Evolutionary conservation across 805 yeast genomes (phyloP).

Genomic region (Metschnikowia amazonensis): DNA sequence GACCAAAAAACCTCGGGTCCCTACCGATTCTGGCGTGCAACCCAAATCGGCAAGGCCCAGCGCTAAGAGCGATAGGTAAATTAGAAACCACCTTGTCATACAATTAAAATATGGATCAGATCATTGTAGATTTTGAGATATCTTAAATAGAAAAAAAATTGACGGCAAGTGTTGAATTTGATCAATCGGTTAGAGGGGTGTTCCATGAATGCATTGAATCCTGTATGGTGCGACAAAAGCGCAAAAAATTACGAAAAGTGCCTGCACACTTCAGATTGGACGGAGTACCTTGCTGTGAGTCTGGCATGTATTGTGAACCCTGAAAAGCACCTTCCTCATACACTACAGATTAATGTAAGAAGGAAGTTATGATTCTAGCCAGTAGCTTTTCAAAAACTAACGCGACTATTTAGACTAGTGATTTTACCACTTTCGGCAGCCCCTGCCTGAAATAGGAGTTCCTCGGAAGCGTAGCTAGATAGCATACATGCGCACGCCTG

Average conservation of each 20-base stretch:
- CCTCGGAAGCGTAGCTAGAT: too few relatives aligned
- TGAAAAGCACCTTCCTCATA: not conserved
- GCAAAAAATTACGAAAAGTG: not conserved
- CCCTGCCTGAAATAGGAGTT: too few relatives aligned
- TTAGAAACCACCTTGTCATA: not conserved
- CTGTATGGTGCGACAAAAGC: too few relatives aligned
- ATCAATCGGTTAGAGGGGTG: not conserved
- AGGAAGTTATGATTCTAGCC: too few relatives aligned
- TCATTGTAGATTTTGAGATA: not conserved
- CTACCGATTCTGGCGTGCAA: not conserved
- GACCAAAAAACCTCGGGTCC: conserved; percentile 8
- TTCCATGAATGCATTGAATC: not conserved
- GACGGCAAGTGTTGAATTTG: not conserved
- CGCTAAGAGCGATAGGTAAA: not conserved
- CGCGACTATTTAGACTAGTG: too few relatives aligned
- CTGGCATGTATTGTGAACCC: not conserved
- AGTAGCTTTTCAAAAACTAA: too few relatives aligned
- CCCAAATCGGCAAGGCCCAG: not conserved
- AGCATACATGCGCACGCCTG: too few relatives aligned
- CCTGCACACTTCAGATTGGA: not conserved
- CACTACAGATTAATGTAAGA: too few relatives aligned
- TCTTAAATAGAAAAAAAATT: not conserved
- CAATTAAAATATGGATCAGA: not conserved
- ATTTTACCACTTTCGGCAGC: too few relatives aligned
- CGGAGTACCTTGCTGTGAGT: too few relatives aligned